Base-by-base conservation (phyloP, 106 monocot genomes). In the Triglochin maritima region DNA sequence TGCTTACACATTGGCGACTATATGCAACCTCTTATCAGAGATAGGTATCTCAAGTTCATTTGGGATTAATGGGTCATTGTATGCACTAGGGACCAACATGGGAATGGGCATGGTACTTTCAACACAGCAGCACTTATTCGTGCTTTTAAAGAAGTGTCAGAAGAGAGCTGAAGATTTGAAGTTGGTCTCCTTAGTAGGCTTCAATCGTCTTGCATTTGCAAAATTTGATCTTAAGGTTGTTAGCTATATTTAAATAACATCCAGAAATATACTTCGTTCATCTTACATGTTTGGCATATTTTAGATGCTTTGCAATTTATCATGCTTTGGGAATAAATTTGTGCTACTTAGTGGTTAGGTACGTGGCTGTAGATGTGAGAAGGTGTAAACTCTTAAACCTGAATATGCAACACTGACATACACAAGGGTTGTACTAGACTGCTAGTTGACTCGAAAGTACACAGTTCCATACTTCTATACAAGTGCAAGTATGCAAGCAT, bases 161-260 rank as follows among this genome's bases (percentile, higher is more conserved):
- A 88, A 86, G 70, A 79, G 90, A 41, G 95, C 95, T 73, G 88
- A 88, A 59, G 78, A 59, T 44, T 69, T 88, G 74, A 91, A 91
- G 73, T 71, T 88, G 13, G 80, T 71, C 56, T 73, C 69, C 62
- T 69, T 96, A 47, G 68, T 90, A 69, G 85, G 87, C 56, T 90
- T 88, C 59, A 80, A 81, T 67, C 83, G 77, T 43, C 90, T 96
- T 79, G 72, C 83, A 58, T 71, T 86, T 15, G 85, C 95, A 56
- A 88, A 85, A 79, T 96, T 90, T 75, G 81, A 86, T 77, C 81
- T 96, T n/a, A 96, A 96, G 89, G 94, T 89, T 78, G 76, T 15
- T 51, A 10, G 54, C 15, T 62, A 8, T 48, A 13, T 15, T 13
- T 6, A 56, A 56, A 56, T 15, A 56, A 56, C 11, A 13, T 56